These are phyloP conservation scores for Leccinum solheimii DNA, from an alignment of 1,284 basidiomycete genomes.

Conservation along the genomic window DNA sequence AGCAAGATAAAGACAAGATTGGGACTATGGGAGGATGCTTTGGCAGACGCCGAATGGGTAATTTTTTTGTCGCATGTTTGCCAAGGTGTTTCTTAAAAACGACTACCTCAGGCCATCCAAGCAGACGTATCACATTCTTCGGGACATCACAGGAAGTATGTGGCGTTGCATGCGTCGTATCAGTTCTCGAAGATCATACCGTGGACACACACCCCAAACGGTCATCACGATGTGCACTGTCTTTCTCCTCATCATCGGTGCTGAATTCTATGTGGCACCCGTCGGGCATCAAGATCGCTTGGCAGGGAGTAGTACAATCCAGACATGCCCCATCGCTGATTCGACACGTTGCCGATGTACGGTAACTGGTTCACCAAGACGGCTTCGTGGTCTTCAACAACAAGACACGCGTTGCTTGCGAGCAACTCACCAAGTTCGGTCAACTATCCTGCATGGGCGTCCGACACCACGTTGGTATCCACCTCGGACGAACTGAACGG, in stretches of 20 bases:
- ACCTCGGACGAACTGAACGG: conserved; percentile 56
- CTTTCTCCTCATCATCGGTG: conserved; percentile 40
- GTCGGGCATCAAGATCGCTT: conserved; percentile 62
- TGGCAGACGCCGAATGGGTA: no score
- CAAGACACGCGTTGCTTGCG: conserved; percentile 49
- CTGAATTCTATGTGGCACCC: conserved; percentile 59
- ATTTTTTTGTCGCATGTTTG: no score
- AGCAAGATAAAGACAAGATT: no score
- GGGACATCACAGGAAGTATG: no score
- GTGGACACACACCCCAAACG: conserved; percentile 43
- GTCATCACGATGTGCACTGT: conserved; percentile 45
- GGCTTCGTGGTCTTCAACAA: conserved; percentile 26
- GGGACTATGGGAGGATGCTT: no score
- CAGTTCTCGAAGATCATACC: no score
- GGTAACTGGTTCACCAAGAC: conserved; percentile 37
- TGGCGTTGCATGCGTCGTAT: no score
- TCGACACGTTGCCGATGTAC: conserved; percentile 59
- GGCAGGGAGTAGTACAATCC: conserved; percentile 75
- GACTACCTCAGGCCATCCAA: no score
- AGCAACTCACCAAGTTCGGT: conserved; percentile 47
- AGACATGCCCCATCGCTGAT: conserved; percentile 59
- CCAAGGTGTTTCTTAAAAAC: no score
- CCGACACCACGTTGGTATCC: conserved; percentile 60
- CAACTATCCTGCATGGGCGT: conserved; percentile 61
- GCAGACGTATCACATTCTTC: no score